These are phyloP conservation scores for Ustilago trichophora DNA, from an alignment of 1,284 basidiomycete species.

Conservation along the genomic window DNA sequence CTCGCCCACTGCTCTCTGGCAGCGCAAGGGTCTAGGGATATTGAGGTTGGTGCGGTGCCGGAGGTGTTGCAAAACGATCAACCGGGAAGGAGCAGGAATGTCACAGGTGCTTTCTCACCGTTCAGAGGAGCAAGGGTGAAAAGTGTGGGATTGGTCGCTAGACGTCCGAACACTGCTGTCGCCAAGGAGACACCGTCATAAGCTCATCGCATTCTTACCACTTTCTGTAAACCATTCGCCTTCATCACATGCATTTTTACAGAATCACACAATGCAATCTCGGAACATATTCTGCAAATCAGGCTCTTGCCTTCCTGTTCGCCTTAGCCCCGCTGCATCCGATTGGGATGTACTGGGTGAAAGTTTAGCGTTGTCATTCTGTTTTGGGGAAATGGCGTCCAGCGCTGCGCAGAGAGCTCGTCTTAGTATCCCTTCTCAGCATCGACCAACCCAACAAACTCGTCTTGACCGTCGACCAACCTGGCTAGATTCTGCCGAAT, in stretches of 20 bases:
- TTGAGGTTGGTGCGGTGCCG: neutral
- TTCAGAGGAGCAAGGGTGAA: conserved; percentile 25
- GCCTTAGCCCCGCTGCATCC: no score
- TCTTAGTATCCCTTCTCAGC: conserved; percentile 24
- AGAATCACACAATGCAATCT: no score
- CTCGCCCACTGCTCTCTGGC: conserved; percentile 9
- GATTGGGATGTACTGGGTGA: no score
- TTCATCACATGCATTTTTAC: no score
- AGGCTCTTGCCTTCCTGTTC: no score
- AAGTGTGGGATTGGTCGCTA: conserved; percentile 21
- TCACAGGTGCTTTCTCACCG: conserved; percentile 7
- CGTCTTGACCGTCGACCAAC: neutral
- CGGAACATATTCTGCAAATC: no score
- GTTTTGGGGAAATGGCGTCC: no score
- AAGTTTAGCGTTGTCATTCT: no score
- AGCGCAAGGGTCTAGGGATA: neutral
- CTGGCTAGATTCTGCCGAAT: conserved; percentile 7
- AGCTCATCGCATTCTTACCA: no score
- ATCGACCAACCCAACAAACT: conserved; percentile 22
- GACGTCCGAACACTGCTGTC: conserved; percentile 3
- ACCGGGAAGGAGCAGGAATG: neutral
- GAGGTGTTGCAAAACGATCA: conserved; percentile 4
- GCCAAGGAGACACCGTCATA: neutral
- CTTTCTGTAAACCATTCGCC: no score
- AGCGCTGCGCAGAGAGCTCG: no score